Evolutionary conservation across 345 rosid genomes (phyloP), one percentile per base, ranked within the genome.

Genomic region (Hibiscus tridactylites): DNA sequence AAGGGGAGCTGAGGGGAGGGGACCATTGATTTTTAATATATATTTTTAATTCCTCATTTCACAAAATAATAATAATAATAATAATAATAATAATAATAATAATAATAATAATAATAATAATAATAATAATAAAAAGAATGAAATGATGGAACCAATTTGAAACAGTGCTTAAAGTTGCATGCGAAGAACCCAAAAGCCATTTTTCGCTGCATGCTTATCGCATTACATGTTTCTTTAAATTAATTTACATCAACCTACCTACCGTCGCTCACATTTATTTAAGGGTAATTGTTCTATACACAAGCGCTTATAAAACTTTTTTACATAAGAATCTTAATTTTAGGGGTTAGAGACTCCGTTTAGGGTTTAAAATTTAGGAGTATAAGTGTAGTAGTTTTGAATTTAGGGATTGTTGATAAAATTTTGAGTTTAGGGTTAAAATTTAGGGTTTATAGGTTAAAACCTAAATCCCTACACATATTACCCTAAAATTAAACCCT

Each of bases 131-230:
- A 19, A 19, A 37, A 56, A 70, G 64, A 63, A 70, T 37, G 64
- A 37, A 70, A 21, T 21, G 57, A 52, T 52, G 57, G n/a, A 52
- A n/a, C 9, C 57, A 70, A 70, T 61, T 62, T 70, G 73, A 21
- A 70, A 57, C 26, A 39, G 50, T 70, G 54, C 35, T 57, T 57
- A 70, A 70, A 70, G 73, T 37, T 35, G 24, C 31, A 39, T n/a
- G n/a, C 64, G 39, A 21, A 13, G 44, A 70, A 56, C 52, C 63
- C 35, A n/a, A 54, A 70, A 35, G 24, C 50, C 24, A 50, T 57
- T 57, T 24, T 70, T 39, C 49, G 11, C 19, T 70, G 11, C 59
- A 26, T 67, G 53, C 53, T 44, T 28, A 11, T 42, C 44, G 31
- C 9, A 21, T 29, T 11, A 24, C 19, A 56, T 50, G 52, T 8